A percentile compares a stretch with the other conserved stretches of the same genome.
These are phyloP conservation scores for Sclerotinia minor DNA, from an alignment of 2,329 filamentous ascomycete genomes.

Conservation along the genomic window DNA sequence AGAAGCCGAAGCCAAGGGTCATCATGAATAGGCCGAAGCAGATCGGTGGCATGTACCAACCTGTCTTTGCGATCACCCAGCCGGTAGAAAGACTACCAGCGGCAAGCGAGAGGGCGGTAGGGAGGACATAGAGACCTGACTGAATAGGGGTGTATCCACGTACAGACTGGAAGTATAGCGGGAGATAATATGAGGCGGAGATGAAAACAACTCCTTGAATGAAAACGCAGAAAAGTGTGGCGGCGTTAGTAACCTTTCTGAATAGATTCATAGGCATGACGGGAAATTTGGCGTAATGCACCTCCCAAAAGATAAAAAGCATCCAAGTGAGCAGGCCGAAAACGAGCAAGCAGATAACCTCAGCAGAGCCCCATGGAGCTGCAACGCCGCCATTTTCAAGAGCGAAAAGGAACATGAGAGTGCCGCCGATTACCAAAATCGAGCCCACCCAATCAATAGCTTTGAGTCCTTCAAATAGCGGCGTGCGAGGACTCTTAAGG, in stretches of 20 bases:
- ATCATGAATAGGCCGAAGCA: constrained; percentile 47
- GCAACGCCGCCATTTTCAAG: constrained; percentile 77
- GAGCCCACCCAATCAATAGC: constrained; percentile 61
- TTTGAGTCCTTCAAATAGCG: constrained; percentile 57
- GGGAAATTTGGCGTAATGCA: constrained; percentile 69
- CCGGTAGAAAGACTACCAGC: constrained; percentile 60
- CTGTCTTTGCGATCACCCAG: constrained; percentile 61
- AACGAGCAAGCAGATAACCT: constrained; percentile 74
- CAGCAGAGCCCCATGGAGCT: constrained; percentile 69
- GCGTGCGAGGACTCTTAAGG: constrained; percentile 61
- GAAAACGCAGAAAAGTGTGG: background rate
- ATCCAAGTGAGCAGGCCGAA: constrained; percentile 61
- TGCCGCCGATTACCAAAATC: constrained; percentile 66
- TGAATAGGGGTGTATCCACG: constrained; percentile 66
- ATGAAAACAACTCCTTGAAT: constrained; percentile 56
- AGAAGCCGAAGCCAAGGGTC: constrained; percentile 47
- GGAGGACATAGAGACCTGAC: constrained; percentile 72
- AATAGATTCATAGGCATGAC: constrained; percentile 76
- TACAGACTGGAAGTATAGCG: constrained; percentile 78
- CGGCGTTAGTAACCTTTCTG: constrained; percentile 57
- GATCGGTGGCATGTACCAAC: constrained; percentile 49
- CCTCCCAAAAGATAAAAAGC: constrained; percentile 71
- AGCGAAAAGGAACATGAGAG: constrained; percentile 79
- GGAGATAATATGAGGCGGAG: constrained; percentile 47
- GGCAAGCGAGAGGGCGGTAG: constrained; percentile 65